Conservation (phyloP, 768 basidiomycete species). For the Amanita exitialis region DNA sequence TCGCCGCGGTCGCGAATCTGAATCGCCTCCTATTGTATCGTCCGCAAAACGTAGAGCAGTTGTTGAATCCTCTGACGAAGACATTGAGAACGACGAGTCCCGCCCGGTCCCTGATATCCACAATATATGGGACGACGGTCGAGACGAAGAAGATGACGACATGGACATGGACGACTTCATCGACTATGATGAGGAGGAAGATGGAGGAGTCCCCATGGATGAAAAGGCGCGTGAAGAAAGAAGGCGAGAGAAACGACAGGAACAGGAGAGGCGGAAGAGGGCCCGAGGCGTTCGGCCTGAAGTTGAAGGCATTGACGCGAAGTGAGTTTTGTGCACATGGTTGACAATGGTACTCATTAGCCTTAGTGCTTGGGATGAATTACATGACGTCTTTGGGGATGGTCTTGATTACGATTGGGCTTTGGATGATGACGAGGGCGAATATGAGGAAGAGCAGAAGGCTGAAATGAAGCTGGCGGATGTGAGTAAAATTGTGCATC, state of each 20-base stretch:
- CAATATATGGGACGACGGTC: slow-evolving; percentile 79
- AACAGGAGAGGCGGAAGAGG: slow-evolving; percentile 60
- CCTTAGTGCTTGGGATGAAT: slow-evolving; percentile 85
- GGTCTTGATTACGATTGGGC: slow-evolving; percentile 97
- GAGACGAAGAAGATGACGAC: slow-evolving; percentile 65
- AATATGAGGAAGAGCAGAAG: slow-evolving; percentile 42
- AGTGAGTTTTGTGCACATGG: slow-evolving; percentile 36
- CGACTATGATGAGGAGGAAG: slow-evolving; percentile 75
- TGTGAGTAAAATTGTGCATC: slow-evolving; percentile 28
- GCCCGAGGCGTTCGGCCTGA: slow-evolving; percentile 50
- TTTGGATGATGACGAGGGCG: slow-evolving; percentile 63
- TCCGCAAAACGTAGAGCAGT: slow-evolving; percentile 49
- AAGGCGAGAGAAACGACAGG: slow-evolving; percentile 54
- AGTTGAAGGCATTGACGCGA: slow-evolving; percentile 73
- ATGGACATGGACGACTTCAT: slow-evolving; percentile 74
- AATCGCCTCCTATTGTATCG: slow-evolving; percentile 54
- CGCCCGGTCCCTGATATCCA: slow-evolving; percentile 54
- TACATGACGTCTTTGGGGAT: slow-evolving; percentile 93
- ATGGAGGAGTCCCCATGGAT: slow-evolving; percentile 58
- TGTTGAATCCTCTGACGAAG: slow-evolving; percentile 72
- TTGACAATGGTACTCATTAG: slow-evolving; percentile 7
- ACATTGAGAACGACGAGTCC: slow-evolving; percentile 48
- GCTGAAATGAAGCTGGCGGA: slow-evolving; percentile 79
- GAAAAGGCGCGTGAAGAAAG: slow-evolving; percentile 71
- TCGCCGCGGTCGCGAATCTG: slow-evolving; percentile 65